These are phyloP conservation scores for Mucuna pruriens DNA, from an alignment of 306 rosid species.

Conservation along the genomic window DNA sequence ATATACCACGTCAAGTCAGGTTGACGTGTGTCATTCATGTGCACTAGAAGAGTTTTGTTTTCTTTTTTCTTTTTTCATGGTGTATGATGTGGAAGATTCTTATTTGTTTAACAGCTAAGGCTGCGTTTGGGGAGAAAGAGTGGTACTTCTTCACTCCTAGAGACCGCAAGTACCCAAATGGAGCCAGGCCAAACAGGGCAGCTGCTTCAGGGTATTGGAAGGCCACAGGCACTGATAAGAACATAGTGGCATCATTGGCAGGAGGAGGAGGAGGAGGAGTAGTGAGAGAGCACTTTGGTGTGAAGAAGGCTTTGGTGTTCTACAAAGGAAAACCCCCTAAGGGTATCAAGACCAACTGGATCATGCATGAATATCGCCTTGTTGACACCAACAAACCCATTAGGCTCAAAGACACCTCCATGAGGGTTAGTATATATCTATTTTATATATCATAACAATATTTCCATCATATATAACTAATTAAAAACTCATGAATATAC, in stretches of 20 bases:
- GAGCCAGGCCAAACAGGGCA: slow-evolving; percentile 12
- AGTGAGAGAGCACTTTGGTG: slow-evolving; percentile 1
- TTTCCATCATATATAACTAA: too few species aligned
- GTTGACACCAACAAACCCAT: slow-evolving; percentile 2
- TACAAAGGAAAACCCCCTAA: slow-evolving; percentile 18
- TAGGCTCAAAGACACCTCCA: not conserved
- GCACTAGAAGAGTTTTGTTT: not conserved
- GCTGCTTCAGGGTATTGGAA: slow-evolving; percentile 17
- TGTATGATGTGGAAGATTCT: not conserved
- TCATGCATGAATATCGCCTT: slow-evolving; percentile 25
- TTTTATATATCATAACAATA: not conserved
- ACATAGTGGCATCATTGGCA: not conserved
- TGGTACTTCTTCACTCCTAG: slow-evolving; percentile 21
- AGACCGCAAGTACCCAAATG: slow-evolving; percentile 21
- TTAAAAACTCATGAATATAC: not conserved
- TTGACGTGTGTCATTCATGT: not conserved
- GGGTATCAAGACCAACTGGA: slow-evolving; percentile 7
- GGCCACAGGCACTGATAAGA: slow-evolving; percentile 26
- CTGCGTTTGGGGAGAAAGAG: slow-evolving; percentile 24
- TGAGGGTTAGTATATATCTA: not conserved
- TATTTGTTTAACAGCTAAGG: not conserved
- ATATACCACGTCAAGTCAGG: not conserved
- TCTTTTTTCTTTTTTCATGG: not conserved
- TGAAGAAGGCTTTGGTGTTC: slow-evolving; percentile 18
- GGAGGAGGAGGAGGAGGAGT: not conserved